Evolutionary conservation across 2,329 filamentous ascomycete species (phyloP).

Genomic region (Aspergillus neoniger): DNA sequence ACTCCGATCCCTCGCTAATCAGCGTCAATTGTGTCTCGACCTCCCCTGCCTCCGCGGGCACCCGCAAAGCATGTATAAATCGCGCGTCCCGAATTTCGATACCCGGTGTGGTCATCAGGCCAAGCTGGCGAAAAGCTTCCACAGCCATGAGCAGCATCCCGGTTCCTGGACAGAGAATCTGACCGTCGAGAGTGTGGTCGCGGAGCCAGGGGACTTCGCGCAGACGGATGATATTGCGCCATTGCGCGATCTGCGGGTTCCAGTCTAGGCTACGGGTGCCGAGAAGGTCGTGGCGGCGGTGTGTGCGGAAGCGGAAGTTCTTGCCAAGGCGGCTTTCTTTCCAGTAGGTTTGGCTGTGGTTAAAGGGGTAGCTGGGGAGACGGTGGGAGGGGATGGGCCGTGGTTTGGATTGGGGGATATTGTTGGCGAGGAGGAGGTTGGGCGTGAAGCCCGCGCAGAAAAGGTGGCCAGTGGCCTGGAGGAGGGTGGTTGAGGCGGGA

Average conservation of each 20-base stretch:
- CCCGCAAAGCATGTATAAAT: not conserved
- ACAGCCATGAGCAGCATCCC: conserved; percentile 1
- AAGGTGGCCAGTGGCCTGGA: not conserved
- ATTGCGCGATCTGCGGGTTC: not conserved
- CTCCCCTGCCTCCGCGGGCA: not conserved
- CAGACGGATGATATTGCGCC: conserved; percentile 7
- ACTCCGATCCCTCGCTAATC: not conserved
- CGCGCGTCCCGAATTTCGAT: not conserved
- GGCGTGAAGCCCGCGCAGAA: not conserved
- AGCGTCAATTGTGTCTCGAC: not conserved
- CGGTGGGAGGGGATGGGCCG: not conserved
- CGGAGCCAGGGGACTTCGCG: conserved; percentile 10
- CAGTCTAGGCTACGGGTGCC: not conserved
- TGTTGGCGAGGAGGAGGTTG: not conserved
- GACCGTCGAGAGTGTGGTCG: conserved; percentile 5
- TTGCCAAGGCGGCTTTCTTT: not conserved
- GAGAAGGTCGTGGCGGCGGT: conserved; percentile 1
- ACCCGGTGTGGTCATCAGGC: not conserved
- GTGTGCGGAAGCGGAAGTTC: not conserved
- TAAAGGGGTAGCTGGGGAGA: not conserved
- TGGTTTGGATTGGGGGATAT: not conserved
- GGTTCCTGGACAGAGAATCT: not conserved
- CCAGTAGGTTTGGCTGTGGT: not conserved
- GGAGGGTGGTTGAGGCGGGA: too few relatives aligned
- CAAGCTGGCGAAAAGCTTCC: not conserved